Percentiles rank a stretch among this genome's conserved stretches.
These are phyloP conservation scores for Debaryomyces coudertii DNA, from an alignment of 1,139 yeast genomes.

Conservation along the genomic window DNA sequence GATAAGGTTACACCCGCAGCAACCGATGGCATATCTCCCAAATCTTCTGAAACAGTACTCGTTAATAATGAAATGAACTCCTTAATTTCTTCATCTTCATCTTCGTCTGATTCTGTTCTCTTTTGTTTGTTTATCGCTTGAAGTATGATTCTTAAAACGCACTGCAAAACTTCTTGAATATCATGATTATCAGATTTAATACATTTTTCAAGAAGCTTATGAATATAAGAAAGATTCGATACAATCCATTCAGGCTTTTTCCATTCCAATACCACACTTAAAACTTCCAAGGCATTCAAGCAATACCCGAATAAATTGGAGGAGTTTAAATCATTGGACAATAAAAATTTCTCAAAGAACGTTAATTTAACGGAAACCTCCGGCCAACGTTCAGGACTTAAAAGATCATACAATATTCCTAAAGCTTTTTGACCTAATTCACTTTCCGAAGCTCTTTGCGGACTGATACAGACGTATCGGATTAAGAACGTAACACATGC, in stretches of 20 bases:
- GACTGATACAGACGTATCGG: constrained; percentile 84
- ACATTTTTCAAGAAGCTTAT: constrained; percentile 77
- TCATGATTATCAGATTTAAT: constrained; percentile 83
- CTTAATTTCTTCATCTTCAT: constrained; percentile 60
- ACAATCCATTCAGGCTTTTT: constrained; percentile 77
- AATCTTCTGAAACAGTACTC: constrained; percentile 78
- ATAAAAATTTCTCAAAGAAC: constrained; percentile 83
- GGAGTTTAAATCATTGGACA: constrained; percentile 74
- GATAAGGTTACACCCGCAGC: constrained; percentile 91
- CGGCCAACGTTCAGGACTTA: constrained; percentile 79
- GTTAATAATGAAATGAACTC: constrained; percentile 64
- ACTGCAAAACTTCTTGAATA: constrained; percentile 77
- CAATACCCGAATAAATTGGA: constrained; percentile 70
- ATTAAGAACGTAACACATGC: constrained; percentile 91
- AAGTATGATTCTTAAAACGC: constrained; percentile 68
- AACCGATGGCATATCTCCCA: constrained; percentile 77
- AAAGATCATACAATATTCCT: constrained; percentile 69
- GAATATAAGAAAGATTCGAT: constrained; percentile 67
- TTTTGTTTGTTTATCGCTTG: constrained; percentile 57
- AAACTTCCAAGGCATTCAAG: constrained; percentile 86
- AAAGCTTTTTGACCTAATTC: constrained; percentile 82
- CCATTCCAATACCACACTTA: constrained; percentile 83
- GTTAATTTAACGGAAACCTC: constrained; percentile 83
- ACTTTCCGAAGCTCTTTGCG: constrained; percentile 82
- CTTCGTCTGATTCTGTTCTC: constrained; percentile 47